Base-by-base conservation (phyloP, 1,284 basidiomycete species). In the Neonothopanus nambi region DNA sequence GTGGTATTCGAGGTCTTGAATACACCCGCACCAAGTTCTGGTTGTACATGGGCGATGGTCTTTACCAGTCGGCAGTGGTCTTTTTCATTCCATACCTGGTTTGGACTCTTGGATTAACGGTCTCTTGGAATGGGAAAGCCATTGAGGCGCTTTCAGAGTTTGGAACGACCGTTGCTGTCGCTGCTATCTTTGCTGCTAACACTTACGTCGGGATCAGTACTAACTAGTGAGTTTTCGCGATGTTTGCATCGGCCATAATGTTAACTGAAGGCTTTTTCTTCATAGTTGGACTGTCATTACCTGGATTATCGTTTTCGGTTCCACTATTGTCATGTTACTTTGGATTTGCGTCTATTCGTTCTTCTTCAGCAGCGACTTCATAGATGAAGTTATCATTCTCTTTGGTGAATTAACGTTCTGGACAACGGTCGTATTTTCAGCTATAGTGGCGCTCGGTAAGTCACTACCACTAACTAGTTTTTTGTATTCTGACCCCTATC, bases 11-110 rank as follows among this genome's bases (percentile, higher is more conserved):
- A 23, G 94, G 95, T 30, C 77, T 95, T 17, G 95, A 97, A 65
- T 99, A 98, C 72, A 98, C 95, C 18, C 84, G 93, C 12, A 62
- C 76, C 54, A 93, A 93, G 69, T 98, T 98, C 76, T 98, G 94
- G 92, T 68, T 88, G 49, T 97, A 95, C 72, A 96, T 98, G 91
- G 67, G 86, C 15, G 96, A 98, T 68, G 96, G 94, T 40, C 73
- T 97, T 37, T 98, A 95, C 70, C 95, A 98, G 68, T 95, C 94
- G 0, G 85, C 77, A 0, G 82, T 98, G 57, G 86, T 95, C 41
- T 98, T 91, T 76, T 97, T 92, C 75, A 80, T 98, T 61, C 93
- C 95, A 0, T 95, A 84, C 68, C 71, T 90, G 48, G 84, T 86
- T 23, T 97, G 85, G 87, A 81, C 72, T 37, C 70, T 83, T 57